Conservation (phyloP, 768 basidiomycete species). For the Mycena venus region DNA sequence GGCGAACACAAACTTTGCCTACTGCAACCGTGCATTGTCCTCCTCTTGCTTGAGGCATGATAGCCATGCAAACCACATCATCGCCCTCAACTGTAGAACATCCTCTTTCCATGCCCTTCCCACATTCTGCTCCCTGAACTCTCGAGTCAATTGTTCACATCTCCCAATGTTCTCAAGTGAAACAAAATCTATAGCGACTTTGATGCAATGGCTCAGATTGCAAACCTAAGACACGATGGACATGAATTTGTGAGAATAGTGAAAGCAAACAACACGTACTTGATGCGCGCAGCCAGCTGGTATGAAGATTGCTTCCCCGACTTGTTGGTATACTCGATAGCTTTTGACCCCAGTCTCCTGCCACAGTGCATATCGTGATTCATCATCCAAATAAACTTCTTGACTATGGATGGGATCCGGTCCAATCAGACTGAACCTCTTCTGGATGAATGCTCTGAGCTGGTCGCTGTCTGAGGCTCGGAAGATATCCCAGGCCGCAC, state of each 20-base stretch:
- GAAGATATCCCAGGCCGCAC: constrained; percentile 94
- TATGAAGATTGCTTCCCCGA: constrained; percentile 94
- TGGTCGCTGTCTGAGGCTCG: constrained; percentile 82
- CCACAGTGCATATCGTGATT: constrained; percentile 74
- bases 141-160: constrained; percentile 86
- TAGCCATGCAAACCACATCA: constrained; percentile 1
- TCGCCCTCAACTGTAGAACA: neutral
- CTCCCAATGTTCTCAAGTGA: constrained; percentile 91
- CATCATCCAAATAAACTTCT: constrained; percentile 83
- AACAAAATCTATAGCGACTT: constrained; percentile 95
- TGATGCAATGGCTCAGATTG: constrained; percentile 92
- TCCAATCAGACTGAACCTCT: constrained; percentile 58
- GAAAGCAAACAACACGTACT: constrained; percentile 68
- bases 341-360: constrained; percentile 78
- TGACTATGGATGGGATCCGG: constrained; percentile 92
- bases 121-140: constrained; percentile 70
- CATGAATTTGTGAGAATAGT: neutral
- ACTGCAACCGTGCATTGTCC: too few relatives aligned
- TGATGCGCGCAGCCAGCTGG: constrained; percentile 95
- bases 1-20: too few relatives aligned
- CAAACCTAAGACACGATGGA: constrained; percentile 69
- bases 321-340: constrained; percentile 87
- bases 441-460: constrained; percentile 80
- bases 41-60: too few relatives aligned
- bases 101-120: neutral